phyloP scores from a whole-genome alignment of 2,329 filamentous ascomycete genomes.

The Volutella citrinella region DNA sequence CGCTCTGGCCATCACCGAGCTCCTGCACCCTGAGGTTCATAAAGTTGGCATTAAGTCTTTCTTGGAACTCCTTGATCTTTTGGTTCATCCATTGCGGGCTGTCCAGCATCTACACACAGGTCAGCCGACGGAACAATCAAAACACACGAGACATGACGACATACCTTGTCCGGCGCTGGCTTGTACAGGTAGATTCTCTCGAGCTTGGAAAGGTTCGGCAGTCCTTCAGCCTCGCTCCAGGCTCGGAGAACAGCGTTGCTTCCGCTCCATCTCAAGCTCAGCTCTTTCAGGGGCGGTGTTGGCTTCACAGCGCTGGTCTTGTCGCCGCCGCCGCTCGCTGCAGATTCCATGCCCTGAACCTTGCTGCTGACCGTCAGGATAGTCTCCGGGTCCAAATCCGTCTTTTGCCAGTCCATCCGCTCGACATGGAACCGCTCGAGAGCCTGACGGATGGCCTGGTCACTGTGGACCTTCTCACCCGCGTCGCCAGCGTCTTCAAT shows the following conservation, averaged over 20 bases:
- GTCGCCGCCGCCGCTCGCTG: too few species aligned
- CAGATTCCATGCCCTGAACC: too few species aligned
- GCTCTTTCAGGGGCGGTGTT: too few species aligned
- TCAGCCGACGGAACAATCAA: too few species aligned
- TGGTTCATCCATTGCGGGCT: background rate
- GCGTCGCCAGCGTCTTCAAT: slow-evolving; percentile 7
- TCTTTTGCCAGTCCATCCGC: slow-evolving; percentile 8
- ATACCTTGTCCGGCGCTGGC: background rate
- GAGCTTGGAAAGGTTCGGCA: slow-evolving; percentile 2
- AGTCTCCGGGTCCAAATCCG: slow-evolving; percentile 5
- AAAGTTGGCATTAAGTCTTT: background rate
- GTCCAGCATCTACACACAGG: background rate
- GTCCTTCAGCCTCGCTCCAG: slow-evolving; percentile 9
- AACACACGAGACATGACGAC: too few species aligned
- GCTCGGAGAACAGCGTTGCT: slow-evolving; percentile 9
- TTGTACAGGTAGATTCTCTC: slow-evolving; percentile 2
- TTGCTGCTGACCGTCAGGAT: slow-evolving; percentile 1
- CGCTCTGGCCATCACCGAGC: too few species aligned
- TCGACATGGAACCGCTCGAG: slow-evolving; percentile 6
- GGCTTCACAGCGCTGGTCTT: too few species aligned
- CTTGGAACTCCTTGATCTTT: background rate
- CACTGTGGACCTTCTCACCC: slow-evolving; percentile 5
- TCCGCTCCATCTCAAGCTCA: slow-evolving; percentile 4
- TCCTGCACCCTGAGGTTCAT: too few species aligned
- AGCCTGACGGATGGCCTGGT: slow-evolving; percentile 4